Percentiles rank a stretch among this genome's conserved stretches.
Evolutionary conservation across 148 eudicot genomes (phyloP).

Genomic region (Drosera capensis): DNA sequence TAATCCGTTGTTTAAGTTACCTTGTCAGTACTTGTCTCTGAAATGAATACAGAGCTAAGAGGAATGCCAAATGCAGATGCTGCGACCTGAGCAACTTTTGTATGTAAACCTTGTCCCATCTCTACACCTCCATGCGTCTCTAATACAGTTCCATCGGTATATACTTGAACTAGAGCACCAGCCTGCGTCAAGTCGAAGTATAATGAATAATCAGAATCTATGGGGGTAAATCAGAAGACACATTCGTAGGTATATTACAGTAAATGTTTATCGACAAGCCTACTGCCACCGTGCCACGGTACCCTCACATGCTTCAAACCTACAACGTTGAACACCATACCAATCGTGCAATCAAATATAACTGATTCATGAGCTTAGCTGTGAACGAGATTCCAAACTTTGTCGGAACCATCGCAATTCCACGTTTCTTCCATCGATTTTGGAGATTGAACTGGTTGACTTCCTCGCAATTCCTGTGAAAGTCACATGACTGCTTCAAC

Average conservation of each 20-base stretch:
- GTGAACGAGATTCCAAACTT: slow-evolving; percentile 92
- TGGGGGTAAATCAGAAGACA: no score
- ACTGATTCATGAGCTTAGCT: slow-evolving; percentile 95
- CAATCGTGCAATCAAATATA: slow-evolving; percentile 9
- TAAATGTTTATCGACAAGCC: no score
- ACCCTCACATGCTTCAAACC: background rate
- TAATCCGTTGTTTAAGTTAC: slow-evolving; percentile 19
- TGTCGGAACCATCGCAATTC: slow-evolving; percentile 78
- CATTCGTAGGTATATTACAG: no score
- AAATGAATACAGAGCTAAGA: slow-evolving; percentile 77
- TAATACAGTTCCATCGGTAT: slow-evolving; percentile 94
- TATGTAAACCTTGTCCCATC: slow-evolving; percentile 99
- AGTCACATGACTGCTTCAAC: slow-evolving; percentile 52
- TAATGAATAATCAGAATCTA: no score
- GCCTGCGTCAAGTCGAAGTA: slow-evolving; percentile 49
- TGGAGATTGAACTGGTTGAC: slow-evolving; percentile 59
- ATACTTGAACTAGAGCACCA: slow-evolving; percentile 97
- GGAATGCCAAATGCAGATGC: slow-evolving; percentile 84
- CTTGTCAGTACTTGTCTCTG: slow-evolving; percentile 99
- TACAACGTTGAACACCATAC: background rate
- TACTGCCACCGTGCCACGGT: no score
- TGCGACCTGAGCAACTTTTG: slow-evolving; percentile 96
- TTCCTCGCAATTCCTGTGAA: slow-evolving; percentile 30
- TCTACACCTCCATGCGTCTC: slow-evolving; percentile 99
- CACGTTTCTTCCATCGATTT: slow-evolving; percentile 89